A percentile compares a stretch with the other conserved stretches of the same genome.
These are phyloP conservation scores for Talaromyces sp. DNA, from an alignment of 2,329 filamentous ascomycete genomes.

Conservation along the genomic window DNA sequence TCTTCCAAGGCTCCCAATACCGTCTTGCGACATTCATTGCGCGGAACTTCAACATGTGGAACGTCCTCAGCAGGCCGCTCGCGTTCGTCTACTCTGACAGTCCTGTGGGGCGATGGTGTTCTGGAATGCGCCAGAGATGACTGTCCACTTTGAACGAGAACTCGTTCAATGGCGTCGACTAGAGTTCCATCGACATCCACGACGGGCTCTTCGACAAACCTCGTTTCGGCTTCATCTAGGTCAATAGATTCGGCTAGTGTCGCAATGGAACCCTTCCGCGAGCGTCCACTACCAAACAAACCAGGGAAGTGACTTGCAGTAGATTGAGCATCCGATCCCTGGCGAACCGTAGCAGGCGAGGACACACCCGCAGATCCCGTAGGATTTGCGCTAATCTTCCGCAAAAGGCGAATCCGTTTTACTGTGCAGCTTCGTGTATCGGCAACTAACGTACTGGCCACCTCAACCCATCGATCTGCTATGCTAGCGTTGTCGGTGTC, in stretches of 20 bases:
- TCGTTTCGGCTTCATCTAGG: constrained; percentile 39
- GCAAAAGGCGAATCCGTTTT: constrained; percentile 50
- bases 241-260: constrained; percentile 16
- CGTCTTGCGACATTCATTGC: constrained; percentile 48
- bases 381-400: constrained; percentile 33
- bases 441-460: constrained; percentile 53
- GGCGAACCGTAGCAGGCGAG: constrained; percentile 20
- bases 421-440: constrained; percentile 51
- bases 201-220: constrained; percentile 49
- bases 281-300: constrained; percentile 12
- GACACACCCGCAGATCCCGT: constrained; percentile 17
- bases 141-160: constrained; percentile 42
- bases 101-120: constrained; percentile 35
- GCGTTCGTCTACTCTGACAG: constrained; percentile 22
- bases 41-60: constrained; percentile 40
- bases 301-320: constrained; percentile 14
- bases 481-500: constrained; percentile 21
- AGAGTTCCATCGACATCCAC: constrained; percentile 55
- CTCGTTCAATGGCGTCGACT: constrained; percentile 53
- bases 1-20: constrained; percentile 54
- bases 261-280: constrained; percentile 19
- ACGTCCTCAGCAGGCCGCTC: constrained; percentile 26
- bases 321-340: constrained; percentile 18
- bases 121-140: constrained; percentile 38
- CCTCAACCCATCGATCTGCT: constrained; percentile 49